Conservation (phyloP, 2,329 filamentous ascomycete species). For the Helicocarpus griseus region DNA sequence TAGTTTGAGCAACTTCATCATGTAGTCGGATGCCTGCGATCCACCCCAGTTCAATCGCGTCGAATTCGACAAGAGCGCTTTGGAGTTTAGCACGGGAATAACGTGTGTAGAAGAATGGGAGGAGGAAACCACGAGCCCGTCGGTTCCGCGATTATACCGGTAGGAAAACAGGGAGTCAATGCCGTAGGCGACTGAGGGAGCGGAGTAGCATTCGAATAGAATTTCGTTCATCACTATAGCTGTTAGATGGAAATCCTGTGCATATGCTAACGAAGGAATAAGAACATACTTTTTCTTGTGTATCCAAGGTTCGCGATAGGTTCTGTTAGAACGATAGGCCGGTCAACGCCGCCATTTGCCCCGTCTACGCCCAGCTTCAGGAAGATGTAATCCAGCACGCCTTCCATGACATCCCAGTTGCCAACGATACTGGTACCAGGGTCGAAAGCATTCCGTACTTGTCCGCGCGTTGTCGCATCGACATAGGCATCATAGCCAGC, state of each 20-base stretch:
- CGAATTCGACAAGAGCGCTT: conserved; percentile 73
- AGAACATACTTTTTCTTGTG: conserved; percentile 65
- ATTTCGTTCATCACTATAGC: conserved; percentile 89
- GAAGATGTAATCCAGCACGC: conserved; percentile 87
- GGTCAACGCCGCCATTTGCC: conserved; percentile 62
- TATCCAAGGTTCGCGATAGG: conserved; percentile 86
- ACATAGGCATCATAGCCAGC: conserved; percentile 88
- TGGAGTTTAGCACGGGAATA: conserved; percentile 82
- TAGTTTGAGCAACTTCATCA: conserved; percentile 76
- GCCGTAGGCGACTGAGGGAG: conserved; percentile 82
- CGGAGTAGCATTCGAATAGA: conserved; percentile 89
- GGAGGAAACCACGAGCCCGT: conserved; percentile 81
- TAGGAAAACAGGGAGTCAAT: conserved; percentile 97
- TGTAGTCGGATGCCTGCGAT: conserved; percentile 78
- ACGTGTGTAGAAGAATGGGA: conserved; percentile 91
- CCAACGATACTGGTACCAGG: conserved; percentile 81
- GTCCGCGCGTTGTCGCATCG: conserved; percentile 83
- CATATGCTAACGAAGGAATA: background rate
- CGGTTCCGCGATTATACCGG: conserved; percentile 77
- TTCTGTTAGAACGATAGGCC: conserved; percentile 92
- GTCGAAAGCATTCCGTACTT: conserved; percentile 86
- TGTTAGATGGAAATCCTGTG: background rate
- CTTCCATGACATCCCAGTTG: conserved; percentile 98
- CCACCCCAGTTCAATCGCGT: conserved; percentile 93
- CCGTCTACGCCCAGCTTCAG: conserved; percentile 79